A percentile compares a stretch with the other conserved stretches of the same genome.
Evolutionary conservation across 495 filamentous ascomycete genomes (phyloP).

Genomic region (Penicillium herquei): DNA sequence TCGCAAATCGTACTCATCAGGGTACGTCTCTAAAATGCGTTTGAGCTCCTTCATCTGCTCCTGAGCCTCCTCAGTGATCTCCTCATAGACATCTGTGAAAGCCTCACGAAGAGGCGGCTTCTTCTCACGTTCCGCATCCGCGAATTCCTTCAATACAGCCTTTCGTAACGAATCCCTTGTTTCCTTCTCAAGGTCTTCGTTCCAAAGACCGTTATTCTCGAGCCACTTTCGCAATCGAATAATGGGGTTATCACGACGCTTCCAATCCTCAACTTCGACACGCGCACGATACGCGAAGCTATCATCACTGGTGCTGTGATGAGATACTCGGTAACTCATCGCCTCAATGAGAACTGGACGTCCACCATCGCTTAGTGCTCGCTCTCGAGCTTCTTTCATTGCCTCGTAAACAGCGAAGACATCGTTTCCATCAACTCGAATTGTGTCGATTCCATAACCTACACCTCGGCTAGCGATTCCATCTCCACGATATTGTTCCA

Average conservation of each 20-base stretch:
- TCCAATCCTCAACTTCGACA: constrained; percentile 98
- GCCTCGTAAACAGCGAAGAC: constrained; percentile 91
- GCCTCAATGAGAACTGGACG: constrained; percentile 86
- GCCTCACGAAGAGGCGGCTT: constrained; percentile 75
- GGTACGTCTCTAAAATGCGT: constrained; percentile 78
- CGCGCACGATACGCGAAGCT: constrained; percentile 92
- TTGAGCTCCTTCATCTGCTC: constrained; percentile 78
- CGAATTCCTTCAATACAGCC: constrained; percentile 80
- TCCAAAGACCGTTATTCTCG: constrained; percentile 76
- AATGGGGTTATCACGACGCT: constrained; percentile 91
- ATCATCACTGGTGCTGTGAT: constrained; percentile 98
- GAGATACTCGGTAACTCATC: constrained; percentile 95
- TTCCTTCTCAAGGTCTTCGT: constrained; percentile 78
- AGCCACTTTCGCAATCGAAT: constrained; percentile 89
- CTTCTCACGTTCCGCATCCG: constrained; percentile 84
- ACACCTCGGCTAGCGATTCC: constrained; percentile 94
- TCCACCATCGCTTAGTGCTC: constrained; percentile 75
- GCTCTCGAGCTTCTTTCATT: constrained; percentile 70
- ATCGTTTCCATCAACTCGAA: constrained; percentile 95
- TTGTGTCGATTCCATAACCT: constrained; percentile 96
- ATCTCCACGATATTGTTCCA: constrained; percentile 96
- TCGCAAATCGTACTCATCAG: constrained; percentile 85
- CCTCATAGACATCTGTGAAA: constrained; percentile 86
- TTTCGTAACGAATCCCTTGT: constrained; percentile 63
- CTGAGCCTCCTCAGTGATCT: constrained; percentile 76